phyloP scores from a whole-genome alignment of 1,284 basidiomycete genomes.

The Wallemia ichthyophaga region DNA sequence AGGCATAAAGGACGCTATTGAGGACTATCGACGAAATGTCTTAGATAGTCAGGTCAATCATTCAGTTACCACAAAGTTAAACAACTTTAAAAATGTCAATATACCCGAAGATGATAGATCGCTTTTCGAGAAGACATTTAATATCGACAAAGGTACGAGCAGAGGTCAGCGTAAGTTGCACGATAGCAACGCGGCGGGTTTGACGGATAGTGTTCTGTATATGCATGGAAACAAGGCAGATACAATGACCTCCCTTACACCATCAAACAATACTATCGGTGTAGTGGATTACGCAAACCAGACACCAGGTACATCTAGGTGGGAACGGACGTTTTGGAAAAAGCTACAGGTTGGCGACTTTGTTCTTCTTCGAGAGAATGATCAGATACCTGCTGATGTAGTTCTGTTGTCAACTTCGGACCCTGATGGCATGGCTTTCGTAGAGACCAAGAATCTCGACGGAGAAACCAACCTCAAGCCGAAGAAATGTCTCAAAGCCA shows the following conservation, averaged over 20 bases:
- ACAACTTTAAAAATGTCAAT: slow-evolving; percentile 68
- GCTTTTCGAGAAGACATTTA: slow-evolving; percentile 40
- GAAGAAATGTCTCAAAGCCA: slow-evolving; percentile 44
- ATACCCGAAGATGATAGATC: slow-evolving; percentile 43
- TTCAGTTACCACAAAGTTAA: slow-evolving; percentile 55
- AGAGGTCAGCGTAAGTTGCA: slow-evolving; percentile 61
- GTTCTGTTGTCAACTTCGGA: slow-evolving; percentile 55
- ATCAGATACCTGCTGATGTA: slow-evolving; percentile 84
- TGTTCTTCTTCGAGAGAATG: slow-evolving; percentile 65
- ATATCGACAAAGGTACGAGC: slow-evolving; percentile 30
- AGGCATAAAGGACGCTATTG: slow-evolving; percentile 75
- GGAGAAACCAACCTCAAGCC: slow-evolving; percentile 92
- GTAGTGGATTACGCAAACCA: slow-evolving; percentile 48
- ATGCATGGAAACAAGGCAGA: slow-evolving; percentile 2
- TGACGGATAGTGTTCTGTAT: slow-evolving; percentile 11
- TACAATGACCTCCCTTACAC: slow-evolving; percentile 16
- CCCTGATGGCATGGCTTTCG: slow-evolving; percentile 45
- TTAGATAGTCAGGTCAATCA: slow-evolving; percentile 81
- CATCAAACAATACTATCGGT: slow-evolving; percentile 26
- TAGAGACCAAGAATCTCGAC: slow-evolving; percentile 86
- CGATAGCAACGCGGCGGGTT: slow-evolving; percentile 36
- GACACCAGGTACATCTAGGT: slow-evolving; percentile 38
- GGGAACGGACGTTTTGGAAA: slow-evolving; percentile 95
- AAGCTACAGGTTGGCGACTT: slow-evolving; percentile 94
- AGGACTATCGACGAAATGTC: slow-evolving; percentile 61